Percentiles rank a stretch among this genome's conserved stretches.
phyloP scores from a whole-genome alignment of 2,329 filamentous ascomycete genomes.

The Phialophora macrospora region DNA sequence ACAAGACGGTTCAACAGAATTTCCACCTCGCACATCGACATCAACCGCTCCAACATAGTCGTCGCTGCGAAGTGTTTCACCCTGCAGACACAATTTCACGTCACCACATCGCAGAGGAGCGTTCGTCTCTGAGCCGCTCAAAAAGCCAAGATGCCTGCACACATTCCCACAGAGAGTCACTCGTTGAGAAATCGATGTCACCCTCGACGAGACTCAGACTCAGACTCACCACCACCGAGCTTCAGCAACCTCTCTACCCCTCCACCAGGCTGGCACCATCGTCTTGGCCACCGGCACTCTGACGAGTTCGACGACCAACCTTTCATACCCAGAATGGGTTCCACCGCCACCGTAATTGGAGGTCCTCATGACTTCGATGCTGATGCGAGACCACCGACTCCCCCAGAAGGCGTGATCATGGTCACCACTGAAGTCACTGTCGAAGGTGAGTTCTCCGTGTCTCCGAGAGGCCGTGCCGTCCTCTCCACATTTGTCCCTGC shows the following conservation, averaged over 20 bases:
- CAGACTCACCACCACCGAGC: neutral
- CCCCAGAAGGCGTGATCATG: constrained; percentile 17
- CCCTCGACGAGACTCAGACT: constrained; percentile 1
- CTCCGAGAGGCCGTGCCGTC: neutral
- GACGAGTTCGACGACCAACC: neutral
- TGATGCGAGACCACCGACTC: neutral
- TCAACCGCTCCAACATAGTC: neutral
- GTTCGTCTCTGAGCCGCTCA: neutral
- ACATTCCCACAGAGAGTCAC: neutral
- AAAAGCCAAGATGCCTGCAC: constrained; percentile 1
- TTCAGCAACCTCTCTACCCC: no score
- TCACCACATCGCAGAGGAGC: constrained; percentile 4
- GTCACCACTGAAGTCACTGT: constrained; percentile 17
- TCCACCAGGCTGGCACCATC: neutral
- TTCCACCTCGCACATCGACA: neutral
- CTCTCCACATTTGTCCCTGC: no score
- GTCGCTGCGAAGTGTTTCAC: constrained; percentile 10
- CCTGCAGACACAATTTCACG: neutral
- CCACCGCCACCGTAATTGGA: constrained; percentile 5
- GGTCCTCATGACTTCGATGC: neutral
- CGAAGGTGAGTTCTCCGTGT: constrained; percentile 5
- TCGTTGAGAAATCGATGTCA: neutral
- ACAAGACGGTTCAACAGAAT: neutral
- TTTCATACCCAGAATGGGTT: neutral
- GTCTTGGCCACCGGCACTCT: neutral